phyloP scores from a whole-genome alignment of 1,139 yeast genomes.

The Pichia norvegensis region DNA sequence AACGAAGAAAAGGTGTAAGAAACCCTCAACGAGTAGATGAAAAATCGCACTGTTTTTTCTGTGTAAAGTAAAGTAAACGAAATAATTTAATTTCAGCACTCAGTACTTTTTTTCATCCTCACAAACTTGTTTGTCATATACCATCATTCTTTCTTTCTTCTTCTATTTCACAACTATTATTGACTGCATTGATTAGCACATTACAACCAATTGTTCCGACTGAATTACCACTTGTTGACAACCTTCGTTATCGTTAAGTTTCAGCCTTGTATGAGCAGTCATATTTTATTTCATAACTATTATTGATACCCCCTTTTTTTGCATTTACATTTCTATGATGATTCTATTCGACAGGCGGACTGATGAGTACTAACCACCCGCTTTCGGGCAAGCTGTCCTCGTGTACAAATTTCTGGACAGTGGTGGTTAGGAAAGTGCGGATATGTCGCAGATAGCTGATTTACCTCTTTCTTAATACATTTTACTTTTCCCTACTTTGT shows the following conservation, averaged over 20 bases:
- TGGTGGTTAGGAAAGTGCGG: conserved; percentile 54
- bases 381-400: conserved; percentile 52
- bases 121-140: background rate
- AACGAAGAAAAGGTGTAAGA: background rate
- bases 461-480: background rate
- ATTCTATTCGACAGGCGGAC: conserved; percentile 72
- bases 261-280: conserved; percentile 76
- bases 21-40: background rate
- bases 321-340: conserved; percentile 40
- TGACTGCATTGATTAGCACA: conserved; percentile 47
- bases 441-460: conserved; percentile 44
- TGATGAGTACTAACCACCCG: conserved; percentile 42
- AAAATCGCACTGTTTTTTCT: background rate
- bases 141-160: background rate
- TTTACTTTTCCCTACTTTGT: background rate
- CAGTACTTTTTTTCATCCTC: background rate
- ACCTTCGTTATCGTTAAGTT: conserved; percentile 68
- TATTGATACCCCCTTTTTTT: conserved; percentile 10
- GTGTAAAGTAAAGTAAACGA: background rate
- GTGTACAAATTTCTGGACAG: conserved; percentile 61
- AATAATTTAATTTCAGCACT: background rate
- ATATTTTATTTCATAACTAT: background rate
- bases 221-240: conserved; percentile 67
- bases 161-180: background rate
- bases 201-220: conserved; percentile 74